phyloP scores from a whole-genome alignment of 257 asterid species.

The Capsicum baccatum region DNA sequence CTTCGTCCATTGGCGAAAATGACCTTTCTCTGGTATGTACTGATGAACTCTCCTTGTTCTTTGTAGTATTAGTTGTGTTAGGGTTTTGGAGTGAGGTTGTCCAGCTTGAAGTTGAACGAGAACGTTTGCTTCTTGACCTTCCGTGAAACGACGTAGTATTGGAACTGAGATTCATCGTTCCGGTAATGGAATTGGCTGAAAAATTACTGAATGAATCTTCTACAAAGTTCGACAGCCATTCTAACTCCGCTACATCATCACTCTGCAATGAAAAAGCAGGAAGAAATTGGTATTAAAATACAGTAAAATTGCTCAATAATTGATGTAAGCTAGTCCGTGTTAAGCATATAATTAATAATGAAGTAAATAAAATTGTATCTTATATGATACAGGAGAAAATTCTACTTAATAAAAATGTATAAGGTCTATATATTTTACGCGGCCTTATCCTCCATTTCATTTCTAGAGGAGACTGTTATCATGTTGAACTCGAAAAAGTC shows the following conservation, averaged over 20 bases:
- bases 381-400: background rate
- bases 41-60: slow-evolving; percentile 30
- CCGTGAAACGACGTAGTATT: slow-evolving; percentile 41
- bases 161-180: slow-evolving; percentile 30
- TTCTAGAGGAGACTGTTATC: too few species aligned
- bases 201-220: slow-evolving; percentile 64
- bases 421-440: too few species aligned
- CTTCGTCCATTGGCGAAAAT: slow-evolving; percentile 16
- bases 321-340: background rate
- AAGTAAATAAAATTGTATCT: too few species aligned
- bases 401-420: background rate
- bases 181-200: slow-evolving; percentile 47
- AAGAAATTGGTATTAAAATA: background rate
- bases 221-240: slow-evolving; percentile 77
- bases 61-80: background rate
- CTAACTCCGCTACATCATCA: slow-evolving; percentile 75
- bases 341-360: background rate
- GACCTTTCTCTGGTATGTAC: slow-evolving; percentile 34
- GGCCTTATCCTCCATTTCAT: too few species aligned
- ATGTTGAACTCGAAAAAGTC: too few species aligned
- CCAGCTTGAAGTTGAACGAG: slow-evolving; percentile 42
- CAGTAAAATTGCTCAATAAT: background rate
- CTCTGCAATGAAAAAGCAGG: slow-evolving; percentile 36
- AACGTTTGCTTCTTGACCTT: slow-evolving; percentile 56
- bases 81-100: slow-evolving; percentile 32